Conservation (phyloP, 495 filamentous ascomycete species). For the Penicillium cinerascens region DNA sequence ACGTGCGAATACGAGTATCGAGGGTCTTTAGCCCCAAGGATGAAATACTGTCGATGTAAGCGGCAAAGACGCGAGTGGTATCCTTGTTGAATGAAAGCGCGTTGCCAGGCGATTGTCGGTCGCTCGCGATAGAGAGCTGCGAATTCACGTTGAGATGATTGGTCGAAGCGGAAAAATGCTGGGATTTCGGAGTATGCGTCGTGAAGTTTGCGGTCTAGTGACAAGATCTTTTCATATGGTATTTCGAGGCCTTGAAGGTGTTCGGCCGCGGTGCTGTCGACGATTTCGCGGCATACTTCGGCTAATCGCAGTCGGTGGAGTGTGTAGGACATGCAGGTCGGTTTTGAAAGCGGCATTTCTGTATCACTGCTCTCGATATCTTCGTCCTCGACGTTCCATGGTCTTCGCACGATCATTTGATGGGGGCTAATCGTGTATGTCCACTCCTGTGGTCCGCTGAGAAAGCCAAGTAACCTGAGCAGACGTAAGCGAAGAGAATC, state of each 20-base stretch:
- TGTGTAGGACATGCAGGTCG: slow-evolving; percentile 45
- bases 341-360: slow-evolving; percentile 16
- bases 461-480: slow-evolving; percentile 31
- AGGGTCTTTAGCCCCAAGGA: slow-evolving; percentile 38
- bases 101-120: slow-evolving; percentile 39
- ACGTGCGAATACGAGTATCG: slow-evolving; percentile 44
- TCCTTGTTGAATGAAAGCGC: slow-evolving; percentile 39
- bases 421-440: slow-evolving; percentile 43
- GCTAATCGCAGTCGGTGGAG: slow-evolving; percentile 39
- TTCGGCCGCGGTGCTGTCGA: slow-evolving; percentile 33
- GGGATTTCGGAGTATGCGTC: slow-evolving; percentile 23
- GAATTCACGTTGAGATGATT: slow-evolving; percentile 27
- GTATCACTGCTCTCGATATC: slow-evolving; percentile 5
- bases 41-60: slow-evolving; percentile 41
- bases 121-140: slow-evolving; percentile 31
- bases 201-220: slow-evolving; percentile 34
- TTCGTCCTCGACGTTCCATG: slow-evolving; percentile 31
- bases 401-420: slow-evolving; percentile 42
- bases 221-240: slow-evolving; percentile 36
- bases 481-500: slow-evolving; percentile 8
- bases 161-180: slow-evolving; percentile 36
- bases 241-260: slow-evolving; percentile 28
- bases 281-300: slow-evolving; percentile 38
- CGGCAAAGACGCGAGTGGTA: slow-evolving; percentile 41
- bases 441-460: slow-evolving; percentile 49